These are phyloP conservation scores for Neurospora sp. DNA, from an alignment of 495 filamentous ascomycete genomes.

Conservation along the genomic window DNA sequence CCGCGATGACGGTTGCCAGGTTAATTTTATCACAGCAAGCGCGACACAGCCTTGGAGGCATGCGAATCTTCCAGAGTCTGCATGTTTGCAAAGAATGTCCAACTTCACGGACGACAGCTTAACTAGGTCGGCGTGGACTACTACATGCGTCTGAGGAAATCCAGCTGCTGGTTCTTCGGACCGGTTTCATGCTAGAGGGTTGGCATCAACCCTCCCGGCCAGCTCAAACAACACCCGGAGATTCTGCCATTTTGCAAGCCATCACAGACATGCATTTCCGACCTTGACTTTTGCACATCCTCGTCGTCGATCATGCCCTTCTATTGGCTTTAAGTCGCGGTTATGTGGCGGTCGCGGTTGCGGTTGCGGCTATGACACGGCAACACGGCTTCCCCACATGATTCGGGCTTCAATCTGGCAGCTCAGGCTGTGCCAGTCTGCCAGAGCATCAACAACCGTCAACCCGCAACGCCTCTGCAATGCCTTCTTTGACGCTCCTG, in stretches of 20 bases:
- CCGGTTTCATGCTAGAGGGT: not conserved
- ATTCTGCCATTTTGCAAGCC: not conserved
- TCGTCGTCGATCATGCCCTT: not conserved
- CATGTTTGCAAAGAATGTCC: not conserved
- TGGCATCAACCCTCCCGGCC: not conserved
- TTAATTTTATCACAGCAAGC: not conserved
- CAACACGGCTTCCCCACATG: not conserved
- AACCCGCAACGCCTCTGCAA: not conserved
- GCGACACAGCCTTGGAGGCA: not conserved
- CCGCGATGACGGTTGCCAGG: not conserved
- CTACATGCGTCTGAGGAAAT: not conserved
- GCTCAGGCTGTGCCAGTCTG: not conserved
- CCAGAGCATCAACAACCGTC: not conserved
- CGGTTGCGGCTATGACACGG: not conserved
- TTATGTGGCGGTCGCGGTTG: not conserved
- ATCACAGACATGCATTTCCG: not conserved
- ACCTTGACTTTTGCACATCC: not conserved
- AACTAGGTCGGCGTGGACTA: not conserved
- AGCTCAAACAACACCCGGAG: not conserved
- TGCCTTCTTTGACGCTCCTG: not conserved
- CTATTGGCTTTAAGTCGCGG: not conserved
- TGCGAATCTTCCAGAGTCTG: not conserved
- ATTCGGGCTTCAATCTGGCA: not conserved
- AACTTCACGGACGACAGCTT: not conserved
- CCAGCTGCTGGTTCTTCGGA: not conserved